Conservation (phyloP, 371 early-diverging fungal species). For the Mortierella sp. region DNA sequence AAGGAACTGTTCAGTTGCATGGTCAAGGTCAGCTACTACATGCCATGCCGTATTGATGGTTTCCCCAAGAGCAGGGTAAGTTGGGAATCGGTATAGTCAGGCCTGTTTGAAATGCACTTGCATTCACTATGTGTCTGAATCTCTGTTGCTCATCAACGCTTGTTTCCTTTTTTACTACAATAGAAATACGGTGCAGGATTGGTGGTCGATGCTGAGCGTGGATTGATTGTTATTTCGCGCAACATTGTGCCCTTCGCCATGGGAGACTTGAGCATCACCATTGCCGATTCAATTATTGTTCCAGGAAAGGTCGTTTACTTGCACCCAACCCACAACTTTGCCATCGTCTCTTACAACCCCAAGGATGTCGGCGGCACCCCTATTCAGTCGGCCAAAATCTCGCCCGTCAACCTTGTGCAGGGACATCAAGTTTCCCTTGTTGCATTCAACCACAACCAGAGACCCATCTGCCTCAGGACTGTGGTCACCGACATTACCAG, state of each 20-base stretch:
- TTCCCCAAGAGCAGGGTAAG: constrained; percentile 71
- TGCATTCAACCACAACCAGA: constrained; percentile 85
- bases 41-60: constrained; percentile 77
- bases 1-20: constrained; percentile 73
- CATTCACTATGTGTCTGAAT: too few species aligned
- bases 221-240: constrained; percentile 78
- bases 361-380: constrained; percentile 78
- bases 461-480: constrained; percentile 80
- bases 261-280: constrained; percentile 81
- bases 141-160: too few species aligned
- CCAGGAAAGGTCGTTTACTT: constrained; percentile 83
- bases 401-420: constrained; percentile 71
- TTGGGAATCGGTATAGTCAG: too few species aligned
- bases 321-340: constrained; percentile 90
- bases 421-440: constrained; percentile 76
- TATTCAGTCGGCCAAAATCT: constrained; percentile 74
- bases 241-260: constrained; percentile 81
- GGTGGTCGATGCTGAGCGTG: constrained; percentile 78
- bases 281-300: constrained; percentile 83
- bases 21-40: constrained; percentile 75
- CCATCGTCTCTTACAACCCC: constrained; percentile 84
- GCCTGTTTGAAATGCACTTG: not conserved
- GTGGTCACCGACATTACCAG: constrained; percentile 84
- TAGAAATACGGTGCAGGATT: constrained; percentile 80
- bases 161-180: not conserved